Base-by-base conservation (phyloP, 805 yeast species). In the Blastobotrys parvus region DNA sequence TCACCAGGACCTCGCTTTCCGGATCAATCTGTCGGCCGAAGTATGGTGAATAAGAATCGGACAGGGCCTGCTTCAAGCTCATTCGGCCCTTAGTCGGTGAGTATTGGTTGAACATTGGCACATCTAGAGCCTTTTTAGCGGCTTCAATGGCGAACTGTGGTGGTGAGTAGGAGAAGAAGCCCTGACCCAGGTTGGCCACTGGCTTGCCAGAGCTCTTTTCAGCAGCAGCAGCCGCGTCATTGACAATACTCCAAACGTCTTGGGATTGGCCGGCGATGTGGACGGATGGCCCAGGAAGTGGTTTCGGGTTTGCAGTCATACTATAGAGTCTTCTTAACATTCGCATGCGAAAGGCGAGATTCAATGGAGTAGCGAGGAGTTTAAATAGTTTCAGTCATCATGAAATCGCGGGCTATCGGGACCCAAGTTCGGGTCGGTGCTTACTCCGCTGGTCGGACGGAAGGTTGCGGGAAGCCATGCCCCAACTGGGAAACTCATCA, bases 161-260 rank as follows among this genome's bases (percentile, higher is more conserved):
- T 2, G 98, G 98, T 23, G 89, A 75, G 61, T 90, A 92, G 2
- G 96, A 87, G 69, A 92, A 92, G 65, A 92, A 92, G 1, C 98
- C 98, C 63, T 92, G 98, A 27, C 98, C 98, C 45, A 92, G 72
- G 56, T 92, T 92, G 47, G 82, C 80, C 44, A 90, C 78, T 42
- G 86, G 83, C 54, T 82, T 72, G n/a, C 87, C 88, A 30, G 75
- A 61, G 37, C 77, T 78, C 6, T 52, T 57, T 48, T 79, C 81
- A 11, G 94, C 88, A 3, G 76, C 77, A 2, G 94, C 94, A 0
- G 97, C 97, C 2, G 98, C 82, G 57, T 89, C 97, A 59, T 92
- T 92, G 63, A 94, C 85, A 51, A 92, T 67, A 2, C 94, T 74
- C 98, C 98, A 92, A 38, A 92, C 89, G 62, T 92, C 98, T 58